Percentiles rank a stretch among this genome's conserved stretches.
Conservation (phyloP, 345 rosid species). For the Nasturtium officinale region DNA sequence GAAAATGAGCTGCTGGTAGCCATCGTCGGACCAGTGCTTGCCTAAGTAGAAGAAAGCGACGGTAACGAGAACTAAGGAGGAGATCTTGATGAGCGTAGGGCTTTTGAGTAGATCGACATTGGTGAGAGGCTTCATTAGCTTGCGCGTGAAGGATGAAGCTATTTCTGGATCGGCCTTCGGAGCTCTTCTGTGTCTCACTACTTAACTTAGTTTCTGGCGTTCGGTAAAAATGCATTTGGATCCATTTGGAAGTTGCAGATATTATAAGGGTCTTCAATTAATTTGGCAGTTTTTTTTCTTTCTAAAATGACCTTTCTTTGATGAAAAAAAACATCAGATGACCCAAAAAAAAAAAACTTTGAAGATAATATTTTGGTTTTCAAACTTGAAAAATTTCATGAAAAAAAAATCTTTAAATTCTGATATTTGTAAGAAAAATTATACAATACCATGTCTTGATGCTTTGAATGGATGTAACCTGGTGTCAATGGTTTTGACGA, state of each 20-base stretch:
- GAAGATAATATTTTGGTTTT: neutral
- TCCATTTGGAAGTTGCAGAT: too few species aligned
- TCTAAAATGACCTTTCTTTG: too few species aligned
- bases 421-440: neutral
- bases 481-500: too few species aligned
- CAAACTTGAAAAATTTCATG: neutral
- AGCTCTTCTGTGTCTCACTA: too few species aligned
- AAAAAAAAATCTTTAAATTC: neutral
- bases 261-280: neutral
- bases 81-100: conserved; percentile 54
- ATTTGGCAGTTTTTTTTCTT: too few species aligned
- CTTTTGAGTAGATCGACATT: conserved; percentile 55
- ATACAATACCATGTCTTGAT: too few species aligned
- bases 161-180: conserved; percentile 29
- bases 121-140: conserved; percentile 60
- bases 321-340: too few species aligned
- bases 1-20: conserved; percentile 74
- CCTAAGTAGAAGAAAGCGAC: conserved; percentile 85
- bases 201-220: neutral
- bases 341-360: too few species aligned
- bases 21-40: conserved; percentile 77
- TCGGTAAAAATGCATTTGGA: neutral
- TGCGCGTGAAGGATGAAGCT: conserved; percentile 38
- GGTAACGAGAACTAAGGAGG: conserved; percentile 59
- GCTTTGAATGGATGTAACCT: too few species aligned